Evolutionary conservation across 331 rosid genomes (phyloP).

Genomic region (Dryas integrifolia): DNA sequence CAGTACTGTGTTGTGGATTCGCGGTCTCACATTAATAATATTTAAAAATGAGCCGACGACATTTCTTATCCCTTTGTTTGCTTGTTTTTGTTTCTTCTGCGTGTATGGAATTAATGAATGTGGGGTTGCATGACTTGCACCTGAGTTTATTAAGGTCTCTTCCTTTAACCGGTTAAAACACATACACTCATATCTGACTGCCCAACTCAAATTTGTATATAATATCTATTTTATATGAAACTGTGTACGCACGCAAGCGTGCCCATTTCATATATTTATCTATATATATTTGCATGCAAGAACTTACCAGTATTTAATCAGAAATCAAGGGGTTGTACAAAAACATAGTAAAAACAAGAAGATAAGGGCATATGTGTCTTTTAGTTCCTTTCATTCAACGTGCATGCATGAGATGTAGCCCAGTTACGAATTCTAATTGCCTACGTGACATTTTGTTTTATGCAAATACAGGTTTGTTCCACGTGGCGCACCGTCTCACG

Average conservation of each 20-base stretch:
- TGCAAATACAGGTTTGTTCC: constrained; percentile 65
- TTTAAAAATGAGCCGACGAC: too few relatives aligned
- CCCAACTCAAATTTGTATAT: neutral
- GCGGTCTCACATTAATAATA: too few relatives aligned
- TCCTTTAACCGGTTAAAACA: neutral
- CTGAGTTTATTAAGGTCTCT: neutral
- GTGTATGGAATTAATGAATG: neutral
- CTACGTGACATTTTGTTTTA: neutral
- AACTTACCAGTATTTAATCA: too few relatives aligned
- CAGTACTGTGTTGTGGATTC: too few relatives aligned
- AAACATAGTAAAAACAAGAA: too few relatives aligned
- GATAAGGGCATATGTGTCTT: too few relatives aligned
- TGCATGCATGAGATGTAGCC: neutral
- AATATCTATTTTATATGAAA: neutral
- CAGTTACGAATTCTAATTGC: too few relatives aligned
- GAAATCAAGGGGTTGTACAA: too few relatives aligned
- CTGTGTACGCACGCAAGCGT: neutral
- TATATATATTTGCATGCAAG: too few relatives aligned
- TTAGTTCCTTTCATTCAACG: neutral
- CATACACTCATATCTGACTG: neutral
- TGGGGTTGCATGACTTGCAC: neutral
- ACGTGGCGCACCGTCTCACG: constrained; percentile 79
- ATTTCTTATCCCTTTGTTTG: too few relatives aligned
- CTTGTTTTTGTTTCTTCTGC: constrained; percentile 23
- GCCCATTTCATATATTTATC: too few relatives aligned